These are phyloP conservation scores for Bidens hawaiensis DNA, from an alignment of 140 eudicot genomes.

Conservation along the genomic window DNA sequence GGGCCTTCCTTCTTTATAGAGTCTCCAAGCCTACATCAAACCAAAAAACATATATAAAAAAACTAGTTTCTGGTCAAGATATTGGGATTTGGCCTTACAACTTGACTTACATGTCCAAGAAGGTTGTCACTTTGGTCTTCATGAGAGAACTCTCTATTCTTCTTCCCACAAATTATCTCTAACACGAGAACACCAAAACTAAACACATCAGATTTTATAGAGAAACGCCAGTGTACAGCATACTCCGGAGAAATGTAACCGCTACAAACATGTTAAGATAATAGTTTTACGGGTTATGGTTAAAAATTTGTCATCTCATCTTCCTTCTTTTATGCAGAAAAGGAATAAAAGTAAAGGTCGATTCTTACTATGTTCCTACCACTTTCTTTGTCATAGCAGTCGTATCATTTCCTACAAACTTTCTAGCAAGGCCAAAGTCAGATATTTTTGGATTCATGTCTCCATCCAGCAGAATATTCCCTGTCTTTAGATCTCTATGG, in stretches of 20 bases:
- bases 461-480: slow-evolving; percentile 27
- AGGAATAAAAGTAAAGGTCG: not conserved
- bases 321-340: not conserved
- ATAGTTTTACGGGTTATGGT: too few species aligned
- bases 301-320: not conserved
- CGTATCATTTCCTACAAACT: slow-evolving; percentile 20
- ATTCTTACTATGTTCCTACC: slow-evolving; percentile 5
- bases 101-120: slow-evolving; percentile 34
- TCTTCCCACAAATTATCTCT: slow-evolving; percentile 33
- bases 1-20: not conserved
- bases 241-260: slow-evolving; percentile 35
- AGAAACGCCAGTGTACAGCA: slow-evolving; percentile 30
- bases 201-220: slow-evolving; percentile 27
- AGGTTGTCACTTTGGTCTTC: slow-evolving; percentile 26
- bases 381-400: not conserved
- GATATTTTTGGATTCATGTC: slow-evolving; percentile 39
- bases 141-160: slow-evolving; percentile 25
- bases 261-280: not conserved
- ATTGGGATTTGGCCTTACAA: not conserved
- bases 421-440: slow-evolving; percentile 37
- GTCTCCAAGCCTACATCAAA: too few species aligned
- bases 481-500: slow-evolving; percentile 33
- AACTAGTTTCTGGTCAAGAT: too few species aligned
- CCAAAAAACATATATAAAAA: too few species aligned
- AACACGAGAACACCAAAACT: slow-evolving; percentile 32